Conservation (phyloP, 2,329 filamentous ascomycete genomes). For the Orbilia quercus region DNA sequence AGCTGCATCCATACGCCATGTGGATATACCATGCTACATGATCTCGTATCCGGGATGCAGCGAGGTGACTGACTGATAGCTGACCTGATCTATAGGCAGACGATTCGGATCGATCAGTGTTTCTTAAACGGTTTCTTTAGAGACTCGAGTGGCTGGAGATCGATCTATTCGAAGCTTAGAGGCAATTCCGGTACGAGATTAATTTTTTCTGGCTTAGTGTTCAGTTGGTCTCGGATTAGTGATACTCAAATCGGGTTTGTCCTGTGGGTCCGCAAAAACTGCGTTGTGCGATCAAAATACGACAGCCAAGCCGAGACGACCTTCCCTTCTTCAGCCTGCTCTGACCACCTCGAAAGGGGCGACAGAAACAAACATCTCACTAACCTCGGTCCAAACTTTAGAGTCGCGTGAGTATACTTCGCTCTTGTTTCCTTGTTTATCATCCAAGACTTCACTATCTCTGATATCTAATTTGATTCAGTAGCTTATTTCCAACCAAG, state of each 20-base stretch:
- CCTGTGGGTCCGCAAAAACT: neutral
- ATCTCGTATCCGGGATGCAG: slow-evolving; percentile 12
- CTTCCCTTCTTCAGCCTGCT: slow-evolving; percentile 1
- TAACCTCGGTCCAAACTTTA: slow-evolving; percentile 34
- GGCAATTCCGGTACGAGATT: neutral
- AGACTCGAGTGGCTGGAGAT: too few species aligned
- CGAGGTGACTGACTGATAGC: neutral
- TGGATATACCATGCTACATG: neutral
- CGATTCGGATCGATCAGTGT: slow-evolving; percentile 13
- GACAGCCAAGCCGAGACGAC: slow-evolving; percentile 9
- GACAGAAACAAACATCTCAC: neutral
- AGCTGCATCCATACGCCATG: too few species aligned
- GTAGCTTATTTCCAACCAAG: slow-evolving; percentile 20
- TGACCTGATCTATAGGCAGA: slow-evolving; percentile 15
- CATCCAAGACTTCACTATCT: slow-evolving; percentile 18
- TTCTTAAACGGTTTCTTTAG: neutral
- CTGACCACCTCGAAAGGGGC: slow-evolving; percentile 7
- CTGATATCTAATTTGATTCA: slow-evolving; percentile 22
- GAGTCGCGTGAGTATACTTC: slow-evolving; percentile 39
- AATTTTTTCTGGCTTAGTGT: neutral
- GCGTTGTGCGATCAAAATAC: slow-evolving; percentile 17
- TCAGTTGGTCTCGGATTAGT: slow-evolving; percentile 5
- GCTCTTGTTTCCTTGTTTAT: slow-evolving; percentile 27
- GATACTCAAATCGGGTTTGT: neutral
- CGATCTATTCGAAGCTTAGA: neutral